Conservation (phyloP, 2,329 filamentous ascomycete genomes). For the Ampelomyces quisqualis region DNA sequence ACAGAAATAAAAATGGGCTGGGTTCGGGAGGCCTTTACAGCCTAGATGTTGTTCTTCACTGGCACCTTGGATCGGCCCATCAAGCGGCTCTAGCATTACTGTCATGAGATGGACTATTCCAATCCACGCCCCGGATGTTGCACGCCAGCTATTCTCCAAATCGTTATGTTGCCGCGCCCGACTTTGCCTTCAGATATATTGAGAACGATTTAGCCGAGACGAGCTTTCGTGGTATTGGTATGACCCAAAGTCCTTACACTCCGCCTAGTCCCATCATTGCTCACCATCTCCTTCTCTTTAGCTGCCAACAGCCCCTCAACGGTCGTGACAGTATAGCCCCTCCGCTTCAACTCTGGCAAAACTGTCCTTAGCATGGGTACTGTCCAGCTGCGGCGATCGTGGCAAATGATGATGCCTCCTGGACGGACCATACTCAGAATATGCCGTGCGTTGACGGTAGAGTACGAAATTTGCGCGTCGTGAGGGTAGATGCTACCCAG, state of each 20-base stretch:
- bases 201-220: no score
- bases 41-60: no score
- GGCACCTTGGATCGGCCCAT: no score
- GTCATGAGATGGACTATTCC: no score
- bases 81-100: no score
- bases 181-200: no score
- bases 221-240: no score
- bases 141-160: no score
- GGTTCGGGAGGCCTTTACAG: no score
- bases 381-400: constrained; percentile 83
- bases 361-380: constrained; percentile 73
- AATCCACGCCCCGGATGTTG: no score
- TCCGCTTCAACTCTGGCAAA: constrained; percentile 67
- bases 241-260: background rate
- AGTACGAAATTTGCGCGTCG: constrained; percentile 77
- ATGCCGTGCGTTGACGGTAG: constrained; percentile 71
- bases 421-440: constrained; percentile 76
- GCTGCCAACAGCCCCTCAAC: constrained; percentile 46
- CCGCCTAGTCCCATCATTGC: background rate
- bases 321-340: constrained; percentile 71
- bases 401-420: constrained; percentile 80
- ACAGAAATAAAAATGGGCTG: background rate
- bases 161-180: no score
- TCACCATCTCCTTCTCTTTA: background rate
- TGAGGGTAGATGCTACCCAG: constrained; percentile 86